These are phyloP conservation scores for Penicillium sp. DNA, from an alignment of 2,329 filamentous ascomycete species.

Conservation along the genomic window DNA sequence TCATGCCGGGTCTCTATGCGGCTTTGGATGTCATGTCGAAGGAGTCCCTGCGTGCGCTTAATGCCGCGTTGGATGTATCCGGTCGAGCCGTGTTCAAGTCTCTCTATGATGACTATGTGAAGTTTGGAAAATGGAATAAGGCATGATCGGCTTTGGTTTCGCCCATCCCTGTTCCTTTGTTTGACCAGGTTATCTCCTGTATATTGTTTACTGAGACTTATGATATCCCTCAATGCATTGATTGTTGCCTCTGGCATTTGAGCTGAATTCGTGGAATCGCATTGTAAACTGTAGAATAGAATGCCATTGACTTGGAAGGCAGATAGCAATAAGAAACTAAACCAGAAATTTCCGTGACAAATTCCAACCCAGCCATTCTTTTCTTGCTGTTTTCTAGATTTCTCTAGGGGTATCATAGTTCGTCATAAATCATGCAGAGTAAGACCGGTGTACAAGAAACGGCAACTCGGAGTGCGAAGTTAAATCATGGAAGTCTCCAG, in stretches of 20 bases:
- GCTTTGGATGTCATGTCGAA: constrained; percentile 50
- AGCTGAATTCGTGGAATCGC: not conserved
- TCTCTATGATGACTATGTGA: constrained; percentile 49
- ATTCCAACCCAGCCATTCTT: too few relatives aligned
- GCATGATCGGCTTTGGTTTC: constrained; percentile 23
- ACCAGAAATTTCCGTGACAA: too few relatives aligned
- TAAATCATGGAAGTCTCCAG: constrained; percentile 21
- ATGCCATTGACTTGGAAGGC: too few relatives aligned
- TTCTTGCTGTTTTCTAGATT: constrained; percentile 8
- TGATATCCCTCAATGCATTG: constrained; percentile 26
- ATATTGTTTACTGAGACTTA: constrained; percentile 18
- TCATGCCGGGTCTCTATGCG: constrained; percentile 49
- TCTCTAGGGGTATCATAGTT: constrained; percentile 27
- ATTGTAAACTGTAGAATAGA: constrained; percentile 1
- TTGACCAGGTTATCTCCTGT: constrained; percentile 9
- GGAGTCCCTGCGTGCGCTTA: constrained; percentile 48
- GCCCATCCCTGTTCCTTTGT: constrained; percentile 2
- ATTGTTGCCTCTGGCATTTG: constrained; percentile 10
- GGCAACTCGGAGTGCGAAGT: constrained; percentile 1
- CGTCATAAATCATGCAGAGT: constrained; percentile 20
- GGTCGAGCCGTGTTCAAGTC: constrained; percentile 49
- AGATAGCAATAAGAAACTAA: too few relatives aligned
- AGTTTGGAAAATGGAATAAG: constrained; percentile 46
- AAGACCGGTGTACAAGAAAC: not conserved
- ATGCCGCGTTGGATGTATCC: constrained; percentile 48